Evolutionary conservation across 345 rosid species (phyloP).

Genomic region (Eutrema heterophyllum): DNA sequence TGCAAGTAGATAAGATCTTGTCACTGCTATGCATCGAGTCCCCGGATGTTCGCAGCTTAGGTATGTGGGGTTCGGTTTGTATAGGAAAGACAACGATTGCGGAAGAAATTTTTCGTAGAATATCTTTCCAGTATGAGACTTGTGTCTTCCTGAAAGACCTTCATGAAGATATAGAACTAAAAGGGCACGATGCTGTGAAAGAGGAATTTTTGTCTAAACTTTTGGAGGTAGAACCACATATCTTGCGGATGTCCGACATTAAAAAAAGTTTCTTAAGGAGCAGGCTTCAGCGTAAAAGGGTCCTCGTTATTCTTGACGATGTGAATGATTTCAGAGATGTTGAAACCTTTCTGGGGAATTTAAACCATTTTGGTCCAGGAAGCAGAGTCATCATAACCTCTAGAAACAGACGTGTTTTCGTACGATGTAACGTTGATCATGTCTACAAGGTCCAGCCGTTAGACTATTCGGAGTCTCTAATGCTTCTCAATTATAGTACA

Average conservation of each 20-base stretch:
- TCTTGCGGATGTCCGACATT: neutral
- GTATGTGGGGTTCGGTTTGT: conserved; percentile 46
- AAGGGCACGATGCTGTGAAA: conserved; percentile 7
- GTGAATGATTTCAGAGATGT: conserved; percentile 23
- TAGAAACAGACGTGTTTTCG: conserved; percentile 19
- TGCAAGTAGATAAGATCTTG: conserved; percentile 13
- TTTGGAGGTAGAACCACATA: conserved; percentile 8
- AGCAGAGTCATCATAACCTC: conserved; percentile 29
- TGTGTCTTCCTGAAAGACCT: conserved; percentile 36
- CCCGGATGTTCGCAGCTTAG: conserved; percentile 25
- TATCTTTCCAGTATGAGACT: conserved; percentile 36
- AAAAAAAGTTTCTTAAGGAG: conserved; percentile 10
- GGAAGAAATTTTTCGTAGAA: conserved; percentile 27
- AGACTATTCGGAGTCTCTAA: neutral
- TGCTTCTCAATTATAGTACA: neutral
- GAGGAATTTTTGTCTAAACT: conserved; percentile 5
- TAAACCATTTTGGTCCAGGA: conserved; percentile 24
- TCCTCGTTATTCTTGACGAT: conserved; percentile 28
- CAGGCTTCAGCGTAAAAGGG: conserved; percentile 15
- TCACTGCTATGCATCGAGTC: conserved; percentile 8
- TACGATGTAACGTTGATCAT: conserved; percentile 1
- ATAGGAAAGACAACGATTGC: conserved; percentile 54
- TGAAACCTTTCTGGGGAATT: neutral
- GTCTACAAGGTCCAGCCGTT: conserved; percentile 29
- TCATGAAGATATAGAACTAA: neutral